Base-by-base conservation (phyloP, 2,329 filamentous ascomycete genomes). In the Aureobasidium sp. region DNA sequence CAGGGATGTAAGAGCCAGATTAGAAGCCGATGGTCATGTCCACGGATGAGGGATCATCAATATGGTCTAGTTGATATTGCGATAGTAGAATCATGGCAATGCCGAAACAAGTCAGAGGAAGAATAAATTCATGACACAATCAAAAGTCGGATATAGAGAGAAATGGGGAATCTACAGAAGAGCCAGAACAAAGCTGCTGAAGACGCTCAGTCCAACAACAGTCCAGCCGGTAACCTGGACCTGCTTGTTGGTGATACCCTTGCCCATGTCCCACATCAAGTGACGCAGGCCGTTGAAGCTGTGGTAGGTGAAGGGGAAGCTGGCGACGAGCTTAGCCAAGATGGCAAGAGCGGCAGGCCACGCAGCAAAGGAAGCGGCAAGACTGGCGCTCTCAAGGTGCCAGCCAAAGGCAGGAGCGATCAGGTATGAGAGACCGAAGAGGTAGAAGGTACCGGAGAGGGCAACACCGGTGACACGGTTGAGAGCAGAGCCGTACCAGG, bases 391-490 rank as follows among this genome's bases (percentile, higher is more conserved):
- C 73, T 88, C 86, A 58, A 90, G 74, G 71, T 89, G 84, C 82
- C 83, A 87, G 67, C 87, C 92, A 61, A 90, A 76, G 47, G 88
- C 77, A 5, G 92, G 92, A 0, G 91, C 87, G 67, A 84, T 84
- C 65, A 96, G 87, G 82, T 97, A 97, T 61, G 87, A 84, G 67
- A 86, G 76, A 66, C 88, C 86, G 80, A 90, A 96, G 73, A 85
- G 76, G 82, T 97, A 97, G 66, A 96, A 82, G 55, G 80, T 77
- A 66, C 87, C 89, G 64, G 86, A 87, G 68, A 95, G 82, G 64
- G 82, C 76, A 72, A 82, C 78, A 70, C 90, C 92, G n/a, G 90
- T 93, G 78, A 96, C 85, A 71, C 92, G 91, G 80, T 91, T 89
- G 77, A 90, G 82, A 63, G 80, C 85, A 69, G 86, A 87, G 68